Evolutionary conservation across 805 yeast genomes (phyloP).

Genomic region (Wickerhamiella sergipiensis): DNA sequence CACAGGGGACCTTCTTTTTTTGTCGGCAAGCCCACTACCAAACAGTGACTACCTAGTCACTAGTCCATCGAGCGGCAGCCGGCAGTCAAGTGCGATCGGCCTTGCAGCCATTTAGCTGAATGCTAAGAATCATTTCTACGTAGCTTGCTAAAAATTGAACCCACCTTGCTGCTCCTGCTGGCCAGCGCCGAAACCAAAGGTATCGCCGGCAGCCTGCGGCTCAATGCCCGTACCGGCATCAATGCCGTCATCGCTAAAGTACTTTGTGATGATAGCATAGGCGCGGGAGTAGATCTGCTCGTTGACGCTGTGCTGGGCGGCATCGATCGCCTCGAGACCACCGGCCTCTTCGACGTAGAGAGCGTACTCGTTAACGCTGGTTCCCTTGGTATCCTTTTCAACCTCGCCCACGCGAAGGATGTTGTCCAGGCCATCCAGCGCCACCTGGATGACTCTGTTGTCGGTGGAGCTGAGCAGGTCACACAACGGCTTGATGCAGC

Average conservation of each 20-base stretch:
- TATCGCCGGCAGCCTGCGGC: slow-evolving; percentile 65
- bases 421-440: slow-evolving; percentile 89
- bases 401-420: slow-evolving; percentile 88
- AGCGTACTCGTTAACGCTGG: slow-evolving; percentile 71
- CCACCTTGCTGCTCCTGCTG: neutral
- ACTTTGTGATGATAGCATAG: slow-evolving; percentile 75
- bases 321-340: slow-evolving; percentile 91
- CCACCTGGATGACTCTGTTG: slow-evolving; percentile 82
- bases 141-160: neutral
- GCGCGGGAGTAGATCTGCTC: slow-evolving; percentile 89
- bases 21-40: too few species aligned
- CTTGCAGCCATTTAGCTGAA: neutral
- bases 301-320: slow-evolving; percentile 82
- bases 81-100: too few species aligned
- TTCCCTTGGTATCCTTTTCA: slow-evolving; percentile 66
- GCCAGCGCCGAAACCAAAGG: slow-evolving; percentile 66
- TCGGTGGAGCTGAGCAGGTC: slow-evolving; percentile 82
- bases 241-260: slow-evolving; percentile 57
- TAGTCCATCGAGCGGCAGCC: too few species aligned
- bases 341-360: slow-evolving; percentile 94
- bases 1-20: too few species aligned
- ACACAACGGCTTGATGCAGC: slow-evolving; percentile 94
- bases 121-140: neutral
- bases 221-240: slow-evolving; percentile 50
- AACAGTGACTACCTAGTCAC: too few species aligned